phyloP scores from a whole-genome alignment of 495 filamentous ascomycete genomes.

The Lasiosphaeria miniovina region DNA sequence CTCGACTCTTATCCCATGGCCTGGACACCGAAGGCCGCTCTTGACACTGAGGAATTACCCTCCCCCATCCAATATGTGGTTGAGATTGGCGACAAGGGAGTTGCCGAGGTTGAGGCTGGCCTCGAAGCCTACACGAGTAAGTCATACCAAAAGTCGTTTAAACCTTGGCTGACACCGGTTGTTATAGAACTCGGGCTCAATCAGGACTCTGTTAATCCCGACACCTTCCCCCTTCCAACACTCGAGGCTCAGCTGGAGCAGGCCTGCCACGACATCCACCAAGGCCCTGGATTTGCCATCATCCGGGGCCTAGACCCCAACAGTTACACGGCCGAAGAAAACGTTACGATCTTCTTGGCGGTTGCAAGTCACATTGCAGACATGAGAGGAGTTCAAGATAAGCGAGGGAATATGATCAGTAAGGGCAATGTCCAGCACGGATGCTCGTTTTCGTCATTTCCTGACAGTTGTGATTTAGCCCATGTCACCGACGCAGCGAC shows the following conservation, averaged over 20 bases:
- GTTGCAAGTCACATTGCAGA: slow-evolving; percentile 51
- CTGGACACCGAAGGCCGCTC: slow-evolving; percentile 15
- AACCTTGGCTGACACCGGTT: slow-evolving; percentile 1
- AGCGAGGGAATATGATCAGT: slow-evolving; percentile 47
- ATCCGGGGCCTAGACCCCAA: slow-evolving; percentile 46
- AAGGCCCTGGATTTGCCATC: slow-evolving; percentile 47
- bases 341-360: slow-evolving; percentile 48
- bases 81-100: slow-evolving; percentile 8
- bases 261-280: slow-evolving; percentile 34
- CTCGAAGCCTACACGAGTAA: slow-evolving; percentile 36
- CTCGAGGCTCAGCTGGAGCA: slow-evolving; percentile 30
- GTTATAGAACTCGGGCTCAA: slow-evolving; percentile 34
- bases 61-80: slow-evolving; percentile 6
- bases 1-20: slow-evolving; percentile 15
- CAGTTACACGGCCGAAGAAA: slow-evolving; percentile 44
- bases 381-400: slow-evolving; percentile 47
- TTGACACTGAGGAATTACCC: background rate
- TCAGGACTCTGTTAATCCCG: slow-evolving; percentile 31
- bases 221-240: slow-evolving; percentile 40
- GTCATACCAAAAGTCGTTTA: background rate
- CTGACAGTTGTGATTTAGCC: slow-evolving; percentile 23
- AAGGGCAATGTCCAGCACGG: slow-evolving; percentile 11
- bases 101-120: slow-evolving; percentile 16
- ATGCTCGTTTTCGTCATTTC: no score
- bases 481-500: slow-evolving; percentile 43